These are phyloP conservation scores for Coemansia sp. DNA, from an alignment of 192 early-diverging fungal genomes.

Conservation along the genomic window DNA sequence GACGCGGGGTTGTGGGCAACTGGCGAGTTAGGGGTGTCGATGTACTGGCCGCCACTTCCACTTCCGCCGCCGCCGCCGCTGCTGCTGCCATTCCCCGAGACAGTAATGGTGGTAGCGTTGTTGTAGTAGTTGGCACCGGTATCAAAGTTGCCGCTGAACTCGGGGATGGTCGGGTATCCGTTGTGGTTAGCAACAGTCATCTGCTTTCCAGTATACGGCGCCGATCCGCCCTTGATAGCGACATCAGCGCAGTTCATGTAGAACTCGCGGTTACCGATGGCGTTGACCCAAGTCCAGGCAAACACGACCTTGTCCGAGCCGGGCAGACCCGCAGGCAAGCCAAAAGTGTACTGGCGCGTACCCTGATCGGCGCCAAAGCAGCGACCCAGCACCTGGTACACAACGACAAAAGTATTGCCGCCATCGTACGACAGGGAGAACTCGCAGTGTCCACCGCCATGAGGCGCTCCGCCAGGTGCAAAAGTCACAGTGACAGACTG, in stretches of 20 bases:
- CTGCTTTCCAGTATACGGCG: constrained; percentile 53
- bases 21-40: neutral
- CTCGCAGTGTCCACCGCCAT: constrained; percentile 58
- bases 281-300: constrained; percentile 75
- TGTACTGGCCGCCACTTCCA: constrained; percentile 2
- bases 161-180: constrained; percentile 58
- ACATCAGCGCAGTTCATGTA: constrained; percentile 79
- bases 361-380: constrained; percentile 6
- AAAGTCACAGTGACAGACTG: constrained; percentile 27
- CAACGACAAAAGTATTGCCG: constrained; percentile 49
- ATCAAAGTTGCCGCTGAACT: constrained; percentile 48
- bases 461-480: constrained; percentile 19
- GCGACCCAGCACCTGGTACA: constrained; percentile 28
- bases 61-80: neutral
- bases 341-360: constrained; percentile 36
- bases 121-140: constrained; percentile 37
- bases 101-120: constrained; percentile 31
- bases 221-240: constrained; percentile 54
- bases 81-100: constrained; percentile 21
- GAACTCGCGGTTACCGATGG: constrained; percentile 70
- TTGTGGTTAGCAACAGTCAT: constrained; percentile 61
- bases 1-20: neutral
- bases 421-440: constrained; percentile 55
- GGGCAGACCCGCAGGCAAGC: constrained; percentile 56
- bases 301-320: constrained; percentile 43